Evolutionary conservation across 805 yeast genomes (phyloP), one percentile per base, ranked within the genome.

Genomic region (Candida schatavii): DNA sequence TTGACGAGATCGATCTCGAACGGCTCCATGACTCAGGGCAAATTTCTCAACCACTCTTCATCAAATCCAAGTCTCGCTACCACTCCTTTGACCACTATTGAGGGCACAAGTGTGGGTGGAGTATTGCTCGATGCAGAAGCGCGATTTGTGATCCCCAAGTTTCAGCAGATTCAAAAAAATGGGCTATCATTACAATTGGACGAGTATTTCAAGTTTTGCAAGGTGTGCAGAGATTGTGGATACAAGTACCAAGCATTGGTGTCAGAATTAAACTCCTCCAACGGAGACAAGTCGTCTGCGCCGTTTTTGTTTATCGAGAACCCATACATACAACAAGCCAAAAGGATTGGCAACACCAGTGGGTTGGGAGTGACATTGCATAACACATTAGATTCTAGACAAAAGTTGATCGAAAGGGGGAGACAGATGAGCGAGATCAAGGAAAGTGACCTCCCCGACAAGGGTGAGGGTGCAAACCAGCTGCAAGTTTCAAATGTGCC

Each of bases 101-200:
- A 25, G 7, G 27, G 27, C 11, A 22, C 15, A 5, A 29, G 35
- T n/a, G 41, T 38, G 4, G 35, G 41, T 50, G 55, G 52, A 21
- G 49, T 42, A 22, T 39, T 50, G 46, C 45, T 52, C 37, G 68
- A 56, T 44, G 40, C 45, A 14, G 34, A 46, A 21, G 68, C 68
- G 14, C 54, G 70, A 25, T 54, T 66, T 35, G 66, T 66, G 41
- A 51, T 66, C n/a, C 72, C 74, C n/a, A 48, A 64, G 11, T 56
- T 51, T 46, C 50, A 51, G 20, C 57, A 63, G 41, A 41, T 59
- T 46, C 23, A 35, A 31, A 29, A 19, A 4, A 25, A 18, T 11
- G 23, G 26, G 5, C 18, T 39, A 3, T 14, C 21, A n/a, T 23
- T 25, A 5, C 41, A 42, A 7, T 25, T 45, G 21, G 35, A 36